Conservation (phyloP, 352 stramenopile species). For the Saprolegnia parasitica region DNA sequence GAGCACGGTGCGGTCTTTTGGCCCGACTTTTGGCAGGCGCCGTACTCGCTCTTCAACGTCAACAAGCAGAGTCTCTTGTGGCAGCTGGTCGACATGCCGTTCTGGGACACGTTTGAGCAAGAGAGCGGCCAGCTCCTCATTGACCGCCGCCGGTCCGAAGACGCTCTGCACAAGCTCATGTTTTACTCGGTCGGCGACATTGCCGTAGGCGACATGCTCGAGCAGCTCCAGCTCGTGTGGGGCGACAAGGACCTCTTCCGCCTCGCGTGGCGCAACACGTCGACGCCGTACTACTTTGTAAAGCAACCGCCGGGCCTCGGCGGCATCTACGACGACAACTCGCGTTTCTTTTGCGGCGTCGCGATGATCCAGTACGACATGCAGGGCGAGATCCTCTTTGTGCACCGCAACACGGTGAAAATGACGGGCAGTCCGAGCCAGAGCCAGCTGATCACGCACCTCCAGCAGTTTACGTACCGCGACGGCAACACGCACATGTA, state of each 20-base stretch:
- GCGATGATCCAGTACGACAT: constrained; percentile 71
- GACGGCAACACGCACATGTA: constrained; percentile 41
- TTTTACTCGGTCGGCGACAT: constrained; percentile 50
- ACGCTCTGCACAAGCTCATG: constrained; percentile 56
- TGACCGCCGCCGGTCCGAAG: constrained; percentile 40
- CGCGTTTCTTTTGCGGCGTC: constrained; percentile 63
- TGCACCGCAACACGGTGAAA: constrained; percentile 68
- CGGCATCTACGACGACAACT: constrained; percentile 39
- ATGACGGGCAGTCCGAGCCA: constrained; percentile 43
- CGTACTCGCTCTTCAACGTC: constrained; percentile 75
- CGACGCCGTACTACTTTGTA: constrained; percentile 59
- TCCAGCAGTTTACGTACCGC: constrained; percentile 47
- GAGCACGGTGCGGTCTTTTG: constrained; percentile 61
- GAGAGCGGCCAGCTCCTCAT: constrained; percentile 72
- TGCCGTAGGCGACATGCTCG: constrained; percentile 34
- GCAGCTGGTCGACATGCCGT: constrained; percentile 53
- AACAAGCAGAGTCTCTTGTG: constrained; percentile 58
- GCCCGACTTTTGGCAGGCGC: constrained; percentile 68
- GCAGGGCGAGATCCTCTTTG: constrained; percentile 42
- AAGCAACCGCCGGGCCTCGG: constrained; percentile 42
- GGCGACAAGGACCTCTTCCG: constrained; percentile 79
- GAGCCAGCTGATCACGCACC: constrained; percentile 57
- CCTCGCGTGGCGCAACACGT: constrained; percentile 69
- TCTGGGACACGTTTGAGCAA: constrained; percentile 74
- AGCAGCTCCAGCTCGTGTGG: constrained; percentile 52